A percentile compares a stretch with the other conserved stretches of the same genome.
Evolutionary conservation across 106 monocot species (phyloP).

Genomic region (Chionographis japonica): DNA sequence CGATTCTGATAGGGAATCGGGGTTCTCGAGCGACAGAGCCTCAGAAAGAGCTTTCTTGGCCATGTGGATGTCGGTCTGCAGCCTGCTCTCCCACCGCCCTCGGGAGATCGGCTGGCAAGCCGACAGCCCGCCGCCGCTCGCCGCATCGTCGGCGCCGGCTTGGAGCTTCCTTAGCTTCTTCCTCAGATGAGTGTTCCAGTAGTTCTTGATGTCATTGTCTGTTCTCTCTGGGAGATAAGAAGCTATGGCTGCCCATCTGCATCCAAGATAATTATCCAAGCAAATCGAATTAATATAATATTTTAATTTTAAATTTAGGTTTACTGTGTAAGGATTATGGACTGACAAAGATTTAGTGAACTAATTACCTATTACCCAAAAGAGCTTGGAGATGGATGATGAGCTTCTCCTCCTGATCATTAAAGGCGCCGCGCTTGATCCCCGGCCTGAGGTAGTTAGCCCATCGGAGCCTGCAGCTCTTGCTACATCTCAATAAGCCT

Average conservation of each 20-base stretch:
- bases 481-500: constrained; percentile 28
- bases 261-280: background rate
- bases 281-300: background rate
- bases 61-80: constrained; percentile 19
- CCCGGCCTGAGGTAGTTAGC: constrained; percentile 31
- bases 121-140: background rate
- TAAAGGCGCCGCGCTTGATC: constrained; percentile 33
- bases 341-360: too few species aligned
- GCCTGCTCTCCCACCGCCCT: constrained; percentile 23
- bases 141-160: background rate
- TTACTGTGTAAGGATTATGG: background rate
- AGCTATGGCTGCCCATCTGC: constrained; percentile 35
- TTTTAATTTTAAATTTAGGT: background rate
- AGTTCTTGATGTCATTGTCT: constrained; percentile 39
- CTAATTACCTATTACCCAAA: constrained; percentile 23
- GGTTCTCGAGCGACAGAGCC: constrained; percentile 8
- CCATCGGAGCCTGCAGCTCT: constrained; percentile 33
- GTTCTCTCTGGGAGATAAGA: constrained; percentile 31
- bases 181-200: constrained; percentile 32
- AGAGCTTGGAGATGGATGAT: constrained; percentile 30
- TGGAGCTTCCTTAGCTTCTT: constrained; percentile 17
- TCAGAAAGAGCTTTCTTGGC: constrained; percentile 20
- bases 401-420: constrained; percentile 28
- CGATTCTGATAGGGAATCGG: background rate
- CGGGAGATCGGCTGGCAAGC: constrained; percentile 3